phyloP scores from a whole-genome alignment of 805 yeast genomes.

The Clavispora carvajalis region DNA sequence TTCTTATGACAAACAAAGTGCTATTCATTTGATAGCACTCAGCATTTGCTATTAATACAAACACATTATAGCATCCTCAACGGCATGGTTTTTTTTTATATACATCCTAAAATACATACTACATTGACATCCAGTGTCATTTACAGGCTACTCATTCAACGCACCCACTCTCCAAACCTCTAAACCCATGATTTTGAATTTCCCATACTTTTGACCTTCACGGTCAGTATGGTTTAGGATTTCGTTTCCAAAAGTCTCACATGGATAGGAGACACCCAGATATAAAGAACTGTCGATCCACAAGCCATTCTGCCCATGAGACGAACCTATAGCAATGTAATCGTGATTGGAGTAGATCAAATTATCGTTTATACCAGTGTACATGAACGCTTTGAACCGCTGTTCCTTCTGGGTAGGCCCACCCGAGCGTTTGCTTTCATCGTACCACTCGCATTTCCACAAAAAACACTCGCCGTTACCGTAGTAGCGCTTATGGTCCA shows the following conservation, averaged over 20 bases:
- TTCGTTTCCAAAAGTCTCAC: conserved; percentile 89
- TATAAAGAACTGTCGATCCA: conserved; percentile 75
- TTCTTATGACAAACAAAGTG: conserved; percentile 6
- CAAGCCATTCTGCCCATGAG: conserved; percentile 87
- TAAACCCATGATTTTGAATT: conserved; percentile 68
- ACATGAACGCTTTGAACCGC: conserved; percentile 74
- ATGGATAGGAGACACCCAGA: conserved; percentile 72
- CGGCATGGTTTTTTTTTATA: conserved; percentile 32
- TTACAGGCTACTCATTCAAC: neutral
- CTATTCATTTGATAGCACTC: conserved; percentile 7
- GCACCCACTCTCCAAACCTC: conserved; percentile 80
- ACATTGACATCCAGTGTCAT: neutral
- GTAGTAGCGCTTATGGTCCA: conserved; percentile 68
- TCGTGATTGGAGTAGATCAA: conserved; percentile 74
- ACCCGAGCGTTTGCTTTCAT: conserved; percentile 10
- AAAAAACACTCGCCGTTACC: conserved; percentile 96
- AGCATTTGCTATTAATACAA: conserved; percentile 4
- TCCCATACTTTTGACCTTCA: conserved; percentile 32
- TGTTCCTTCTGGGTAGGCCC: conserved; percentile 1
- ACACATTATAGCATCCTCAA: conserved; percentile 40
- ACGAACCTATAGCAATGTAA: conserved; percentile 83
- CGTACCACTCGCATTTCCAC: conserved; percentile 65
- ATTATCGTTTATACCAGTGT: conserved; percentile 84
- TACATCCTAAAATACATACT: neutral
- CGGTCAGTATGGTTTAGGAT: conserved; percentile 38